phyloP scores from a whole-genome alignment of 148 eudicot genomes.

The Rhododendron griersonianum region DNA sequence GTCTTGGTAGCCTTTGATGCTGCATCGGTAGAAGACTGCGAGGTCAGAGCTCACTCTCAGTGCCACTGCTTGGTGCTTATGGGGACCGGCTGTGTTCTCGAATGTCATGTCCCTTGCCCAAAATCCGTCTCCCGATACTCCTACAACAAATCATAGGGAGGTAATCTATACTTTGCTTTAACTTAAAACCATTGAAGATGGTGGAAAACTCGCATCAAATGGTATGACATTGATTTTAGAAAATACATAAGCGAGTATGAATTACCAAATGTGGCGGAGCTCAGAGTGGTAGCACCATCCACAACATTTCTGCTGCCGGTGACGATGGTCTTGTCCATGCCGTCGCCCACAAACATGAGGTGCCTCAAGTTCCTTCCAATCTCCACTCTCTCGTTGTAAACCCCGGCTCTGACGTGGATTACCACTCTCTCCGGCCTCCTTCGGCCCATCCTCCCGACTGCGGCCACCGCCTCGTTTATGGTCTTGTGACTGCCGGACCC shows the following conservation, averaged over 20 bases:
- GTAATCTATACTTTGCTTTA: too few relatives aligned
- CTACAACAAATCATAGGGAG: constrained; percentile 9
- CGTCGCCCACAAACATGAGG: constrained; percentile 76
- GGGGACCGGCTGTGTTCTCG: constrained; percentile 66
- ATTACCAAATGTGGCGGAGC: constrained; percentile 59
- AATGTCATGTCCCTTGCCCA: constrained; percentile 74
- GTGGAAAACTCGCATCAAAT: not conserved
- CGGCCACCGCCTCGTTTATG: constrained; percentile 50
- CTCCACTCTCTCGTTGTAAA: constrained; percentile 55
- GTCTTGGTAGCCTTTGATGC: constrained; percentile 65
- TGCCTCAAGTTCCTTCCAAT: constrained; percentile 39
- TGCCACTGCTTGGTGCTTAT: constrained; percentile 70
- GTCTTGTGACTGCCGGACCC: constrained; percentile 62
- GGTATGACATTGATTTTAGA: not conserved
- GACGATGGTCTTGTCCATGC: constrained; percentile 58
- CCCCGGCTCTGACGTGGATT: constrained; percentile 61
- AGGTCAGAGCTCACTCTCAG: constrained; percentile 48
- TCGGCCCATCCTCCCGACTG: constrained; percentile 18
- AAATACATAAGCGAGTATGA: not conserved
- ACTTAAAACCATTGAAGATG: not conserved
- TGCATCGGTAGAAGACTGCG: constrained; percentile 55
- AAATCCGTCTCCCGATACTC: constrained; percentile 55
- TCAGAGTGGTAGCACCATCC: constrained; percentile 54
- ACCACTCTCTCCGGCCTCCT: constrained; percentile 33
- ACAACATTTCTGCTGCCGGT: constrained; percentile 46